Base-by-base conservation (phyloP, 306 rosid species). In the Quercus parvula region DNA sequence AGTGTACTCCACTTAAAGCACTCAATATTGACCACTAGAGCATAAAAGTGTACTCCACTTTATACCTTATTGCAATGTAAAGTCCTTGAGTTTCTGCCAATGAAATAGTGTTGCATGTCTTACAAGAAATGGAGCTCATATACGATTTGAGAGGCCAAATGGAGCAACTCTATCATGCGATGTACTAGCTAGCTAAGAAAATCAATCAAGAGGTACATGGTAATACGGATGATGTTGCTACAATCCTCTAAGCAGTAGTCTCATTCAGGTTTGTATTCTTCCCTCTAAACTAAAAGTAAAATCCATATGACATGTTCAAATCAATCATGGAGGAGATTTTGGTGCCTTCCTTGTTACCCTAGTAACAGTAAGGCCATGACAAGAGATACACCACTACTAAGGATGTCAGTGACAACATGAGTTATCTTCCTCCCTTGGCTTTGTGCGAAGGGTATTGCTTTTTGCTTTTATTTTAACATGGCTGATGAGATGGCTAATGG, bases 71-170 rank as follows among this genome's bases (percentile, higher is more conserved):
- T 10, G 52, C 46, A 58, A 61, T 71, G 12, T 71, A 67, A 3
- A 10, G 54, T 38, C 58, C 28, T 51, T 27, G 46, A 55, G 15
- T 52, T 38, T 41, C n/a, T 44, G 35, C 2, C 52, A 30, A 33
- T 56, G 18, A 28, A 64, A 49, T n/a, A 27, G 57, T 41, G 19
- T 56, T 75, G 2, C 8, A 66, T 55, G 44, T 59, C 44, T 73
- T 14, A 20, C 82, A 94, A 97, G 99, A 91, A 84, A 85, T 89
- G 92, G 96, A 93, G 31, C 74, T 89, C 54, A 82, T 95, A 66
- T 90, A 82, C 70, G 86, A 88, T 77, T 20, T 95, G 84, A 90
- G 90, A 91, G 86, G 94, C 33, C 90, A 90, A 6, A 93, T 95
- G 97, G 88, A 85, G 82, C 90, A 91, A 75, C 82, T 96, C 64